phyloP scores from a whole-genome alignment of 2,329 filamentous ascomycete genomes.

The Sphaerulina musiva region DNA sequence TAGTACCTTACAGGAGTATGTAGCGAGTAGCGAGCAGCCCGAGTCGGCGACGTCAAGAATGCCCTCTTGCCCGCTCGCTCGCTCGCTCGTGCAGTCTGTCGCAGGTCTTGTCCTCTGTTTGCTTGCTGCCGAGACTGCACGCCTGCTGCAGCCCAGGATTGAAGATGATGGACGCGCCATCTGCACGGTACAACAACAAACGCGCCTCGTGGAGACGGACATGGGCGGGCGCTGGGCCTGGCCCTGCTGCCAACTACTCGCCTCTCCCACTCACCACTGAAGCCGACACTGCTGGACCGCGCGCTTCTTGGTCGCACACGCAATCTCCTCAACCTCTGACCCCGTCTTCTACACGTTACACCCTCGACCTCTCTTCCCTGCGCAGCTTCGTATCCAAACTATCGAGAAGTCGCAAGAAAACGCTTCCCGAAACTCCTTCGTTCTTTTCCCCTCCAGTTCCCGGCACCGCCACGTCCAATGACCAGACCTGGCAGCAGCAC shows the following conservation, averaged over 20 bases:
- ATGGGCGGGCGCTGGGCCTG: not conserved
- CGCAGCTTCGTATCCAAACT: constrained; percentile 2
- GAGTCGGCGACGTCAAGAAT: no score
- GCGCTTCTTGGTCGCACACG: constrained; percentile 3
- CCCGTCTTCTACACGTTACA: not conserved
- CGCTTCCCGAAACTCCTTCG: not conserved
- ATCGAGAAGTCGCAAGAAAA: constrained; percentile 1
- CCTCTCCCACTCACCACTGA: not conserved
- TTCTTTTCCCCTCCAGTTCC: not conserved
- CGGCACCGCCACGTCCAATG: not conserved
- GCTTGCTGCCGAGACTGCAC: no score
- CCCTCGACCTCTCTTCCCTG: constrained; percentile 3
- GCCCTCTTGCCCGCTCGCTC: no score
- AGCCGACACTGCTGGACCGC: not conserved
- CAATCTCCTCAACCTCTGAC: constrained; percentile 4
- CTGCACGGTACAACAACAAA: not conserved
- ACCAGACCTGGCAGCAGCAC: not conserved
- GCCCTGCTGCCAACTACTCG: not conserved
- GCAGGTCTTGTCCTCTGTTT: no score
- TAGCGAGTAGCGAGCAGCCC: no score
- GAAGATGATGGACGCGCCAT: no score
- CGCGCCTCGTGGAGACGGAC: not conserved
- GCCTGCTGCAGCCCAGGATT: no score
- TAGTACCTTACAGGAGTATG: no score
- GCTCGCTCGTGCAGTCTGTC: no score